Percentiles rank a stretch among this genome's conserved stretches.
These are phyloP conservation scores for Globisporangium irregulare DNA, from an alignment of 352 stramenopile genomes.

Conservation along the genomic window DNA sequence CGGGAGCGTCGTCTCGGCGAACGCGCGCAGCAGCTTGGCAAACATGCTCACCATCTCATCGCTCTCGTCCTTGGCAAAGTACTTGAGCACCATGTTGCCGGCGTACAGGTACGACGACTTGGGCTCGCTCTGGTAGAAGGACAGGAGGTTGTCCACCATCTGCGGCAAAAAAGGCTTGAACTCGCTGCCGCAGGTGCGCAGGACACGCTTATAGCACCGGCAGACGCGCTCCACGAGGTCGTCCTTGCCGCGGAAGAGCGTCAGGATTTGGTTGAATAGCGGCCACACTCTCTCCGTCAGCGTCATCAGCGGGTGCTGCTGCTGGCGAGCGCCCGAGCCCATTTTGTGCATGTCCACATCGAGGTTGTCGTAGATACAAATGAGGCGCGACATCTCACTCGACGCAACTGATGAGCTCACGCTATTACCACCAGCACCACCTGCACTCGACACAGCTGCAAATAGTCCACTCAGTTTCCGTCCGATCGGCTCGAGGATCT, in stretches of 20 bases:
- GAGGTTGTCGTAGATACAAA: conserved; percentile 83
- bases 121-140: conserved; percentile 72
- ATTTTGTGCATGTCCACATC: conserved; percentile 33
- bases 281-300: conserved; percentile 80
- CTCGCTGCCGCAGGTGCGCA: conserved; percentile 56
- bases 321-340: neutral
- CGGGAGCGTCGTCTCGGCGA: conserved; percentile 76
- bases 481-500: conserved; percentile 65
- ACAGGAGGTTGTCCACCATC: conserved; percentile 74
- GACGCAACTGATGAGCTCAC: conserved; percentile 40
- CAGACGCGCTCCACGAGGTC: conserved; percentile 83
- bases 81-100: conserved; percentile 82
- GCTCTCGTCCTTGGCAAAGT: conserved; percentile 39
- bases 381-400: conserved; percentile 73
- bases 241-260: conserved; percentile 68
- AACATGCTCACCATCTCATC: conserved; percentile 46
- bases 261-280: conserved; percentile 74
- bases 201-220: conserved; percentile 85
- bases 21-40: conserved; percentile 50
- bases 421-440: conserved; percentile 18
- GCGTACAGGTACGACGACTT: conserved; percentile 86
- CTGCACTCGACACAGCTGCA: conserved; percentile 22
- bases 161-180: conserved; percentile 70
- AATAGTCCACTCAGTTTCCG: conserved; percentile 48
- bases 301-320: conserved; percentile 49